Conservation (phyloP, 2,329 filamentous ascomycete genomes). For the Neocucurbitaria cava region DNA sequence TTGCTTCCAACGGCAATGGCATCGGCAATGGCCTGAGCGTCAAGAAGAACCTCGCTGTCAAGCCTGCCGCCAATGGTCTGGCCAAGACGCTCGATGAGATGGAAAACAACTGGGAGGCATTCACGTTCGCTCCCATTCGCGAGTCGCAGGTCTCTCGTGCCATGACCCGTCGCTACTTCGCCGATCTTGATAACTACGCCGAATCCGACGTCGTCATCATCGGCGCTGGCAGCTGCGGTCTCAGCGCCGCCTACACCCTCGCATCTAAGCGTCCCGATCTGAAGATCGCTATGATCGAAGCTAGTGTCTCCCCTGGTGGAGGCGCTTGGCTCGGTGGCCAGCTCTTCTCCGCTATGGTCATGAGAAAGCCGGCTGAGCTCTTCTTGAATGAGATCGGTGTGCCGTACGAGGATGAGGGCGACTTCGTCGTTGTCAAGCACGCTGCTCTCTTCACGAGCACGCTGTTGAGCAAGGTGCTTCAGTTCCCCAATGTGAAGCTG, state of each 20-base stretch:
- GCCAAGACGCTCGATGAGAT: constrained; percentile 69
- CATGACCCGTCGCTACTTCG: constrained; percentile 93
- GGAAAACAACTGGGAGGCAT: constrained; percentile 79
- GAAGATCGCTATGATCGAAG: constrained; percentile 90
- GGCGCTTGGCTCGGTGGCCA: constrained; percentile 94
- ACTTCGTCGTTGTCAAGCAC: constrained; percentile 93
- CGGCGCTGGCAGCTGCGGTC: constrained; percentile 86
- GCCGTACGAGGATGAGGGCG: constrained; percentile 85
- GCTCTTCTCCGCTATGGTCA: constrained; percentile 93
- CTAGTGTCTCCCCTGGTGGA: constrained; percentile 81
- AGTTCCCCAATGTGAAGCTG: constrained; percentile 90
- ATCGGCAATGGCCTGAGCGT: constrained; percentile 41
- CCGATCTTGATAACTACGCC: constrained; percentile 85
- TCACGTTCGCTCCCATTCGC: constrained; percentile 85
- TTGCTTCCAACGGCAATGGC: constrained; percentile 22
- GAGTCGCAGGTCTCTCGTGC: constrained; percentile 91
- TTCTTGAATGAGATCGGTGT: constrained; percentile 84
- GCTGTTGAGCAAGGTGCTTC: constrained; percentile 80
- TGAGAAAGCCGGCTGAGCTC: constrained; percentile 88
- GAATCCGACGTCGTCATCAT: constrained; percentile 95
- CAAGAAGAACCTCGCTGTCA: constrained; percentile 55
- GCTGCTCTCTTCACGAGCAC: constrained; percentile 92
- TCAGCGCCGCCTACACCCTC: constrained; percentile 84
- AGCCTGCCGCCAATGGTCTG: constrained; percentile 53
- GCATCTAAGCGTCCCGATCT: constrained; percentile 85